Percentiles rank a stretch among this genome's conserved stretches.
Evolutionary conservation across 1,284 basidiomycete genomes (phyloP).

Genomic region (Melampsora larici-populina): DNA sequence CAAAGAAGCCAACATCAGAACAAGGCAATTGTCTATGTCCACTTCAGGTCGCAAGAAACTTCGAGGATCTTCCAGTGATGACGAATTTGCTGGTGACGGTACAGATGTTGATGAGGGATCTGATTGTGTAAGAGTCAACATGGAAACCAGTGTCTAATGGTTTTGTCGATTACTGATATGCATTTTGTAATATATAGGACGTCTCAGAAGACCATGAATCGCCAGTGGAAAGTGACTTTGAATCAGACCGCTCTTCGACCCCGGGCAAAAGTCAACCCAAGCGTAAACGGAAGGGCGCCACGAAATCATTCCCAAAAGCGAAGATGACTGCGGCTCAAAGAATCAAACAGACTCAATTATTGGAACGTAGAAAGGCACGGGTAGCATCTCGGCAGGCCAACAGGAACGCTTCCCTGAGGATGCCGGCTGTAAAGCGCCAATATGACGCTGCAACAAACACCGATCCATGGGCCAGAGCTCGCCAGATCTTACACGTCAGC

Average conservation of each 20-base stretch:
- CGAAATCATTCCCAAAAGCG: background rate
- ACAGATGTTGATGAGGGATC: background rate
- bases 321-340: conserved; percentile 3
- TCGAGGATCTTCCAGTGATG: background rate
- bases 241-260: background rate
- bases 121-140: background rate
- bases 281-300: conserved; percentile 6
- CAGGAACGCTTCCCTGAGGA: background rate
- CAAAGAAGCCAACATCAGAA: conserved; percentile 6
- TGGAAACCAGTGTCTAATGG: background rate
- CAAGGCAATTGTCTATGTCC: background rate
- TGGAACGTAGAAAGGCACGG: conserved; percentile 17
- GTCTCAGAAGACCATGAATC: background rate
- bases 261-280: background rate
- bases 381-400: background rate
- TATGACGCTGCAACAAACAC: background rate
- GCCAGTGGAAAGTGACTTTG: background rate
- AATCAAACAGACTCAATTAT: conserved; percentile 14
- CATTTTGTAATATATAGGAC: background rate
- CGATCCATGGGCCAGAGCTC: conserved; percentile 76
- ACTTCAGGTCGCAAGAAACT: background rate
- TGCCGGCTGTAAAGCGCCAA: background rate
- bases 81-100: background rate
- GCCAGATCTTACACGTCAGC: conserved; percentile 87
- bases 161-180: background rate